Conservation (phyloP, 2,329 filamentous ascomycete genomes). For the Aspergillus spinulosporus region DNA sequence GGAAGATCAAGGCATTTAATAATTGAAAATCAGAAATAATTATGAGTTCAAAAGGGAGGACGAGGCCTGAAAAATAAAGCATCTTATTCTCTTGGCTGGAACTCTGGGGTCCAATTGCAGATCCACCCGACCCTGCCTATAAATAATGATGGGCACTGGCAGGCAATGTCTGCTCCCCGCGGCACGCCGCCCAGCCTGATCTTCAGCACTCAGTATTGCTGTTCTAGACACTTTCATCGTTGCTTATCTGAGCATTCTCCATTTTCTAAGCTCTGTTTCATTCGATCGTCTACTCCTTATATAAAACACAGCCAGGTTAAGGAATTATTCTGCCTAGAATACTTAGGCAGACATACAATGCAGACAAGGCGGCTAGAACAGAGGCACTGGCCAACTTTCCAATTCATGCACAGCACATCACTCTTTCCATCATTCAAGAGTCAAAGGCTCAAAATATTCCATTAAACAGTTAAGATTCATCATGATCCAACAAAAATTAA, state of each 20-base stretch:
- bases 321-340: constrained; percentile 7
- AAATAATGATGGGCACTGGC: not conserved
- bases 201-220: not conserved
- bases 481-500: not conserved
- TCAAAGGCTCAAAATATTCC: not conserved
- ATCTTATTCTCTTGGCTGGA: constrained; percentile 5
- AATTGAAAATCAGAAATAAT: not conserved
- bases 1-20: not conserved
- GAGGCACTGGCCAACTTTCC: not conserved
- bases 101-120: not conserved
- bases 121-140: not conserved
- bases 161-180: not conserved
- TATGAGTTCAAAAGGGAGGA: not conserved
- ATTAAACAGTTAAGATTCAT: not conserved
- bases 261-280: not conserved
- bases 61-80: constrained; percentile 6
- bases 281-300: too few species aligned
- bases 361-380: not conserved
- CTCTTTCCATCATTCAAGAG: too few species aligned
- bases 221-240: not conserved
- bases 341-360: not conserved
- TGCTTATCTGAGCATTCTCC: not conserved
- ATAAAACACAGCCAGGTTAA: not conserved
- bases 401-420: too few species aligned
- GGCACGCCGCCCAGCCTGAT: not conserved